Evolutionary conservation across 2,329 filamentous ascomycete species (phyloP).

Genomic region (Xylaria multiplex): DNA sequence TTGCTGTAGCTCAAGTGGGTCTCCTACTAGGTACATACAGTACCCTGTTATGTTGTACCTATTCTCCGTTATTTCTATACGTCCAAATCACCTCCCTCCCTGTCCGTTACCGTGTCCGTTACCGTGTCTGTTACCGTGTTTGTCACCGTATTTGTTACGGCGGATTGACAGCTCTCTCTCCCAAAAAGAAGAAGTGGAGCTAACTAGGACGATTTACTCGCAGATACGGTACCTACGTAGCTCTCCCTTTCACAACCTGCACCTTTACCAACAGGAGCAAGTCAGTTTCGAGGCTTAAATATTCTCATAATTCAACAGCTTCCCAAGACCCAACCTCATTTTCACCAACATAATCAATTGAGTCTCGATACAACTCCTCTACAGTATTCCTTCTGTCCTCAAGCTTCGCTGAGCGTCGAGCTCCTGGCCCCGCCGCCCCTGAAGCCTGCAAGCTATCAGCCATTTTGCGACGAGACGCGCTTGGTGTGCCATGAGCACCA

Average conservation of each 20-base stretch:
- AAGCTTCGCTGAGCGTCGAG: constrained; percentile 17
- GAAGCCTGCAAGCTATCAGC: constrained; percentile 7
- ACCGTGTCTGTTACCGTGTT: not conserved
- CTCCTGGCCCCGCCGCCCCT: constrained; percentile 11
- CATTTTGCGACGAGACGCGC: constrained; percentile 37
- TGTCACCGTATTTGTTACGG: too few species aligned
- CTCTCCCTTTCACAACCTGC: constrained; percentile 19
- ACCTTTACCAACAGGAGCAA: constrained; percentile 7
- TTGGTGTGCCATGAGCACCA: constrained; percentile 41
- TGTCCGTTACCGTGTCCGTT: constrained; percentile 9
- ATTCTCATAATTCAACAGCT: not conserved
- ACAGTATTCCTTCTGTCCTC: not conserved
- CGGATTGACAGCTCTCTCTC: not conserved
- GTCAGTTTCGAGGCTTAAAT: not conserved
- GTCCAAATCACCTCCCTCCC: not conserved
- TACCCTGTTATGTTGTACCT: too few species aligned
- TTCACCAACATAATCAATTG: not conserved
- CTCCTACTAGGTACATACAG: too few species aligned
- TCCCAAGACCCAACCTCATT: not conserved
- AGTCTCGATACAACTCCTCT: not conserved
- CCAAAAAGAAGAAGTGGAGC: not conserved
- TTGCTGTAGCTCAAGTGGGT: too few species aligned
- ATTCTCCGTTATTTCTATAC: not conserved
- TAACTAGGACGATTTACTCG: constrained; percentile 14
- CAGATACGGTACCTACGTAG: constrained; percentile 22